A percentile compares a stretch with the other conserved stretches of the same genome.
These are phyloP conservation scores for Lanmaoa rubissima DNA, from an alignment of 768 basidiomycete genomes.

Conservation along the genomic window DNA sequence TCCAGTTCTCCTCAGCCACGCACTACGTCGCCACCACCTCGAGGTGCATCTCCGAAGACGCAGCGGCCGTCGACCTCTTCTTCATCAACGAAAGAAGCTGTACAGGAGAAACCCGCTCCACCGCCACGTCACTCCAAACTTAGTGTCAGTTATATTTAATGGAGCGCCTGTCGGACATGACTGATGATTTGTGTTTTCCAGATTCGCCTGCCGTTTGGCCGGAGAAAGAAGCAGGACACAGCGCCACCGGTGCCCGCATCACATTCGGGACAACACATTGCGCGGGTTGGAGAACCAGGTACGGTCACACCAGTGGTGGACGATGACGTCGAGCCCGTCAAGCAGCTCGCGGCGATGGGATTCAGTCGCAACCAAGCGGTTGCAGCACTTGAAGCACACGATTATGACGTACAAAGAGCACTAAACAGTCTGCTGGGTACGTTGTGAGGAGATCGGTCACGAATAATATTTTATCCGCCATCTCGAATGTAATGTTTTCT, in stretches of 20 bases:
- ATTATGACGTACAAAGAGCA: constrained; percentile 78
- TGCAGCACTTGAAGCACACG: constrained; percentile 77
- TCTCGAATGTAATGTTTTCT: constrained; percentile 20
- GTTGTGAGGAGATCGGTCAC: constrained; percentile 11
- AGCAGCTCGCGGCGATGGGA: constrained; percentile 85
- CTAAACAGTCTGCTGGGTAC: constrained; percentile 67
- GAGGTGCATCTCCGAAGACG: constrained; percentile 52
- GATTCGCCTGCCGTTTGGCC: constrained; percentile 80
- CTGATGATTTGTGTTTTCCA: constrained; percentile 9
- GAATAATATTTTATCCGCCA: constrained; percentile 15
- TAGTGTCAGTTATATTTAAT: constrained; percentile 53
- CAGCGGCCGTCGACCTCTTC: constrained; percentile 58
- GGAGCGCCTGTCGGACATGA: neutral
- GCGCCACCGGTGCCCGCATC: constrained; percentile 42
- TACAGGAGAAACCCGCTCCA: constrained; percentile 55
- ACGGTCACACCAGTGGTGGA: constrained; percentile 51
- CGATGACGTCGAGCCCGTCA: constrained; percentile 75
- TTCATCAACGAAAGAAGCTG: constrained; percentile 49
- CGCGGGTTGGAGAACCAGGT: constrained; percentile 46
- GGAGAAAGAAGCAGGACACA: constrained; percentile 65
- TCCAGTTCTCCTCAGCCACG: constrained; percentile 45
- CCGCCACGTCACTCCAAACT: constrained; percentile 65
- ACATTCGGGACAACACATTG: constrained; percentile 34
- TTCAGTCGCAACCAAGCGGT: constrained; percentile 83
- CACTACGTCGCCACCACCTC: constrained; percentile 47